Evolutionary conservation across 495 filamentous ascomycete species (phyloP).

Genomic region (Penicillium mononematosum): DNA sequence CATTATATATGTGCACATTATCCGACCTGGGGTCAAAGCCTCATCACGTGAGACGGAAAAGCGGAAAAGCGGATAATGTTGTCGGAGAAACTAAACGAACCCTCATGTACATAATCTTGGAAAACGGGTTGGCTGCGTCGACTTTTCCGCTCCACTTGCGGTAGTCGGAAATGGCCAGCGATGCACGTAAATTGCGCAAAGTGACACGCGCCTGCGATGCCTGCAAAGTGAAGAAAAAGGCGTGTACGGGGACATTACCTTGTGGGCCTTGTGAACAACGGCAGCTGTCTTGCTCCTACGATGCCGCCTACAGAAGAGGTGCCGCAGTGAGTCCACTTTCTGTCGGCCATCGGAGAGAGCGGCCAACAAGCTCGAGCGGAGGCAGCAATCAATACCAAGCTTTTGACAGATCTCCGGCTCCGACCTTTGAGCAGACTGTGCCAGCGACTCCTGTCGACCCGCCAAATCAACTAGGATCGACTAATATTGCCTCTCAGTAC

Average conservation of each 20-base stretch:
- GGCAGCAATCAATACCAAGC: neutral
- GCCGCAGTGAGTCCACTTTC: constrained; percentile 24
- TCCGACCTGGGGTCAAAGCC: too few species aligned
- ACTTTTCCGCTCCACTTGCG: neutral
- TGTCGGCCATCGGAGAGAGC: constrained; percentile 2
- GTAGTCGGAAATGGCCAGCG: constrained; percentile 2
- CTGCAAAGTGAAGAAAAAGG: constrained; percentile 30
- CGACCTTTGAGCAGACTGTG: neutral
- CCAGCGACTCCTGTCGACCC: neutral
- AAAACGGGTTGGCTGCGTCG: neutral
- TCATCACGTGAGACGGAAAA: neutral
- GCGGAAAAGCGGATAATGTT: neutral
- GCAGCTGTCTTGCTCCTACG: constrained; percentile 22
- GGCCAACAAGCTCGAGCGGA: neutral
- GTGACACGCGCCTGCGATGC: constrained; percentile 31
- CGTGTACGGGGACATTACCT: constrained; percentile 30
- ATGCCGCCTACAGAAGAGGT: constrained; percentile 27
- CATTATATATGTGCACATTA: too few species aligned
- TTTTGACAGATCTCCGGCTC: neutral
- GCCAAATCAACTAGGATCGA: neutral
- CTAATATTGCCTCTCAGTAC: constrained; percentile 23
- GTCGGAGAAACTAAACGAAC: neutral
- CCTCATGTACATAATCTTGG: neutral
- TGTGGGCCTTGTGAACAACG: constrained; percentile 25
- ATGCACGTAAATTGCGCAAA: constrained; percentile 15